Base-by-base conservation (phyloP, 345 rosid species). In the Ricinus communis region DNA sequence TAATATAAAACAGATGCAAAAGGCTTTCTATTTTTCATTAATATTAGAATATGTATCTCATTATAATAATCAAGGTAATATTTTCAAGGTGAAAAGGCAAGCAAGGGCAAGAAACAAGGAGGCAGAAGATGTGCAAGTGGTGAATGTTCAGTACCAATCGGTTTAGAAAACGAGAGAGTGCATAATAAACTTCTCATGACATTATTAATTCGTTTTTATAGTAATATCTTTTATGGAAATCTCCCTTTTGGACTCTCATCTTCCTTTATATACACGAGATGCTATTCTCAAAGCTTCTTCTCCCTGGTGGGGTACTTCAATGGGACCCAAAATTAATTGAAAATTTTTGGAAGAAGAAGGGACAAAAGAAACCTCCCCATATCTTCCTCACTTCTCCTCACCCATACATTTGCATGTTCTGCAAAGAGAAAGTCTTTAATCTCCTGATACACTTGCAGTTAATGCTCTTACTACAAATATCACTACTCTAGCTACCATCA, bases 381-480 rank as follows among this genome's bases (percentile, higher is more conserved):
- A 62, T 80, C 82, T 77, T 72, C 5, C 71, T 68, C 65, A 58
- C 74, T 74, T 74, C 76, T 72, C 46, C 56, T 76, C 46, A 66
- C 80, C 80, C 88, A 82, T 80, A 83, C 87, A 84, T 70, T 72
- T 82, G 84, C 91, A 85, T 82, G 88, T 85, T 81, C 85, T 78
- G 14, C 79, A 31, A 58, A 43, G 31, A 54, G 49, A 25, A 52
- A 43, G 69, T 56, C 78, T 65, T 77, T 58, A 67, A 60, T 61
- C 76, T 74, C 74, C 49, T 68, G 6, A 45, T 33, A 65, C 74
- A 61, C 71, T 76, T 77, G 70, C 86, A 85, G 81, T 89, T 85
- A 85, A 81, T 85, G 70, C 84, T 53, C 71, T 53, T 72, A 65
- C 72, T 65, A 58, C 79, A 76, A 38, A 76, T 65, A 59, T 59